Evolutionary conservation across 768 basidiomycete genomes (phyloP), one percentile per base, ranked within the genome.

Genomic region (Suillus sp.): DNA sequence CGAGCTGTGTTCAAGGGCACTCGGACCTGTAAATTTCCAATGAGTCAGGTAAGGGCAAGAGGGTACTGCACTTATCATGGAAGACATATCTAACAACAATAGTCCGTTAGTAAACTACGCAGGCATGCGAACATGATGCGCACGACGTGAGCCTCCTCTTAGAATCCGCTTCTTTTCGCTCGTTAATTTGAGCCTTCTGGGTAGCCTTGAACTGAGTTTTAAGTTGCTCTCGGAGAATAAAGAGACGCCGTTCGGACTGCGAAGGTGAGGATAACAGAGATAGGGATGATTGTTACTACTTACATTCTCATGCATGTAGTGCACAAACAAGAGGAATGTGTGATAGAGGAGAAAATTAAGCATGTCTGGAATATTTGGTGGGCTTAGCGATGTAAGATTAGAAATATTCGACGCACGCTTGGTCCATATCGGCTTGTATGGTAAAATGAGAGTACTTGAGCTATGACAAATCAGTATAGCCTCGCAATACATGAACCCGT

Each of bases 61-160:
- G 53, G 64, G 38, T 37, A 53, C 64, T 50, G 13, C 63, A 64
- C 86, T 87, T 79, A 88, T 90, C 89, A 84, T 90, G 89, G 72
- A 90, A 91, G 32, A 90, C 87, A 69, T 90, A 90, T 67, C 88
- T 90, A 61, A 54, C 22, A 51, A 59, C 60, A 35, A 40, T 30
- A 40, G 40, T 43, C 59, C 58, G 18, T 62, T 22, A 56, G 65
- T 40, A 30, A 30, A 42, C 2, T 20, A 27, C 34, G 4, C 55
- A 45, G 38, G 40, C 32, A 11, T 73, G 35, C 72, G 68, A 59
- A 76, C 73, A 53, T 76, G 69, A 38, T 66, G 83, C 85, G 78
- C 82, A 86, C 89, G 90, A 88, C 67, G 91, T 92, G 30, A 92
- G 79, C 20, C 91, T 84, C 25, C 89, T 83, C 73, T 95, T 96